A percentile compares a stretch with the other conserved stretches of the same genome.
Evolutionary conservation across 805 yeast genomes (phyloP).

Genomic region (Candida ulmi): DNA sequence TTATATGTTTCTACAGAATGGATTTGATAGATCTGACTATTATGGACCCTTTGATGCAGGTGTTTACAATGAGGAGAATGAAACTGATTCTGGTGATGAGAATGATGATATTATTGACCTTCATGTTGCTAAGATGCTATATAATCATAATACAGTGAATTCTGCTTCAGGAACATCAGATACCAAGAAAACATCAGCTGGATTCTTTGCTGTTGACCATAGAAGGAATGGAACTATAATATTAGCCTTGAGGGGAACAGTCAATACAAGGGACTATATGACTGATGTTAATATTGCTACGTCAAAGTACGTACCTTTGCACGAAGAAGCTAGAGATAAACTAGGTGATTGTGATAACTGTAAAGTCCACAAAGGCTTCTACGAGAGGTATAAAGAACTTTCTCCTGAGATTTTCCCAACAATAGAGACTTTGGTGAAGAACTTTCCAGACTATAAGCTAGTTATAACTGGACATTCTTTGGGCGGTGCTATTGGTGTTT

Average conservation of each 20-base stretch:
- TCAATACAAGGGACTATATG: constrained; percentile 53
- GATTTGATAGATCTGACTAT: constrained; percentile 5
- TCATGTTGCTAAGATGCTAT: constrained; percentile 7
- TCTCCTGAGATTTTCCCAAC: constrained; percentile 22
- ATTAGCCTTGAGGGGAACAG: constrained; percentile 59
- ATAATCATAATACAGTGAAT: background rate
- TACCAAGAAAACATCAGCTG: constrained; percentile 20
- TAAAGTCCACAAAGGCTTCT: constrained; percentile 60
- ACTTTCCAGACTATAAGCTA: constrained; percentile 44
- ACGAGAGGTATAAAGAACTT: constrained; percentile 38
- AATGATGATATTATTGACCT: constrained; percentile 2
- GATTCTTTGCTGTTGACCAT: constrained; percentile 51
- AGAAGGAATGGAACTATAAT: constrained; percentile 34
- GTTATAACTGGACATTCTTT: constrained; percentile 69
- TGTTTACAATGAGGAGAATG: background rate
- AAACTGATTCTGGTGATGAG: no score
- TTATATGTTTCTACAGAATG: constrained; percentile 8
- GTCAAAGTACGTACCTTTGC: constrained; percentile 17
- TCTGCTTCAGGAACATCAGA: background rate
- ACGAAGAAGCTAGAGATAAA: constrained; percentile 7
- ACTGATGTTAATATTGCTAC: constrained; percentile 43
- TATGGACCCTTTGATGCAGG: background rate
- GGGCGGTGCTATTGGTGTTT: constrained; percentile 65
- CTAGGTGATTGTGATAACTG: constrained; percentile 41
- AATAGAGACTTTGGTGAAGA: constrained; percentile 29